phyloP scores from a whole-genome alignment of 2,329 filamentous ascomycete species.

The Cladophialophora bantiana region DNA sequence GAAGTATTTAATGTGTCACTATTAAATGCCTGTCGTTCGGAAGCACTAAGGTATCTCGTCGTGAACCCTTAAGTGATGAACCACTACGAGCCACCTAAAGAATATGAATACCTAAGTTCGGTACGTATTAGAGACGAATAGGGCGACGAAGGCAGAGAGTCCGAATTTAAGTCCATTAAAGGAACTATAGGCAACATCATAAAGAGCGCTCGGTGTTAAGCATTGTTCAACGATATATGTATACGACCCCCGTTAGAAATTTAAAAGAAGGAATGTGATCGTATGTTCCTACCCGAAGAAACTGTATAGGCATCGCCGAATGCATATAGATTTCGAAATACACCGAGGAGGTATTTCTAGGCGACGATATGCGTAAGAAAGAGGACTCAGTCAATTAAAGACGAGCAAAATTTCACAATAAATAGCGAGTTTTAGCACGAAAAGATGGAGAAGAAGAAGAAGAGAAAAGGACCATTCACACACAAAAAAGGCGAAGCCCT shows the following conservation, averaged over 20 bases:
- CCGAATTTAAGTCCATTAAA: too few species aligned
- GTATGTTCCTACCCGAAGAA: too few species aligned
- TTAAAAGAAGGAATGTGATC: slow-evolving; percentile 14
- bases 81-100: slow-evolving; percentile 22
- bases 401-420: too few species aligned
- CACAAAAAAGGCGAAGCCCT: too few species aligned
- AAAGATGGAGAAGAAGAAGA: too few species aligned
- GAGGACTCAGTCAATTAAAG: too few species aligned
- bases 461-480: too few species aligned
- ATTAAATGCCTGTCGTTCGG: slow-evolving; percentile 5
- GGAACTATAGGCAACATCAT: slow-evolving; percentile 15
- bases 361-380: too few species aligned
- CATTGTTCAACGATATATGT: slow-evolving; percentile 19
- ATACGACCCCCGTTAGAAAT: slow-evolving; percentile 22
- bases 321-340: too few species aligned
- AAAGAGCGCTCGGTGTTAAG: slow-evolving; percentile 25
- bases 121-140: slow-evolving; percentile 25
- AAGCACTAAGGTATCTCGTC: slow-evolving; percentile 8
- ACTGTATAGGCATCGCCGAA: too few species aligned
- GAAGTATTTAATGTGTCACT: slow-evolving; percentile 23
- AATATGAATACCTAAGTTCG: slow-evolving; percentile 18
- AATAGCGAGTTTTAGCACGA: too few species aligned
- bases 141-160: slow-evolving; percentile 13
- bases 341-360: too few species aligned
- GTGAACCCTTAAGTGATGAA: slow-evolving; percentile 25